Percentiles rank a stretch among this genome's conserved stretches.
These are phyloP conservation scores for Boletus rufocinnamomeus DNA, from an alignment of 768 basidiomycete species.

Conservation along the genomic window DNA sequence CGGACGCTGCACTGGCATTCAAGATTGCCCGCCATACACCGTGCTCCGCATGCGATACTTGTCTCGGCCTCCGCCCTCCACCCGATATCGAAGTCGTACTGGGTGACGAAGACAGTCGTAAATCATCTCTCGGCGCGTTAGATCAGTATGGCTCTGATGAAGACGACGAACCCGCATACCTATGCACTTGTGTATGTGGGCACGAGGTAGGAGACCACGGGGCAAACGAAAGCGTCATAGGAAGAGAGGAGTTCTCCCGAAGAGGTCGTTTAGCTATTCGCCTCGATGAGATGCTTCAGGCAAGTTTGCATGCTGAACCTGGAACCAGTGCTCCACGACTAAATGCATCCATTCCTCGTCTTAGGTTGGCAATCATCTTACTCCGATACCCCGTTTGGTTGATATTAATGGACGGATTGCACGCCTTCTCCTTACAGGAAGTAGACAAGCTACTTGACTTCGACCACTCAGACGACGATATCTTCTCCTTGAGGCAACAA, in stretches of 20 bases:
- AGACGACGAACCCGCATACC: conserved; percentile 56
- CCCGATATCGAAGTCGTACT: conserved; percentile 57
- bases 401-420: conserved; percentile 15
- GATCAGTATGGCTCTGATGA: conserved; percentile 74
- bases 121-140: conserved; percentile 53
- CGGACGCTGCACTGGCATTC: conserved; percentile 53
- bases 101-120: conserved; percentile 45
- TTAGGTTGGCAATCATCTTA: conserved; percentile 28
- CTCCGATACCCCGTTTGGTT: conserved; percentile 11
- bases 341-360: conserved; percentile 15
- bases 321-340: conserved; percentile 10
- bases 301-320: conserved; percentile 31
- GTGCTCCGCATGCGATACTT: conserved; percentile 66
- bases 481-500: conserved; percentile 68
- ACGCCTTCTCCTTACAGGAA: conserved; percentile 51
- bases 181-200: conserved; percentile 67
- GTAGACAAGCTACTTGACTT: conserved; percentile 78
- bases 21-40: conserved; percentile 84
- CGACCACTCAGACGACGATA: conserved; percentile 68
- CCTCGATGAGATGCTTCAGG: conserved; percentile 82
- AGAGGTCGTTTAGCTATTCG: conserved; percentile 74
- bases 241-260: conserved; percentile 66
- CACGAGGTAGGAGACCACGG: conserved; percentile 67
- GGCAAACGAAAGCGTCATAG: conserved; percentile 58
- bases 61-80: conserved; percentile 71